These are phyloP conservation scores for Quaeritorhiza haematococci DNA, from an alignment of 371 early-diverging fungal genomes.

Conservation along the genomic window DNA sequence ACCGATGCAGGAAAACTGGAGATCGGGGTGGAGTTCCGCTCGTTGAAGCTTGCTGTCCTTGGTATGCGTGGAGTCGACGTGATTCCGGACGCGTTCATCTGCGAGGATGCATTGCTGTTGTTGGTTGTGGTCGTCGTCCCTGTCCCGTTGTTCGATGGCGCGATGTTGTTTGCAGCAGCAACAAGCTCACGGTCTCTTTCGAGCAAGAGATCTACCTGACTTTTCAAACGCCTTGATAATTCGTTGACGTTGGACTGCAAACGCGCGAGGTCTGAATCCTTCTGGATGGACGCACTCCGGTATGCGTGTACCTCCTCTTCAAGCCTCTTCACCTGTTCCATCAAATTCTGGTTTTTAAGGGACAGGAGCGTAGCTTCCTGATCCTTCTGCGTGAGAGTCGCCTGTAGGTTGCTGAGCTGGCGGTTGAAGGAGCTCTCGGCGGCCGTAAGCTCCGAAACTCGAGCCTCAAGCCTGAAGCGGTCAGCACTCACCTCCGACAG, in stretches of 20 bases:
- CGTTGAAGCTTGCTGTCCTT: no score
- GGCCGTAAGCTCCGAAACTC: constrained; percentile 30
- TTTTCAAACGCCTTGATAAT: constrained; percentile 19
- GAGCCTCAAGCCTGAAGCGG: constrained; percentile 29
- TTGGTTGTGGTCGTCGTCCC: background rate
- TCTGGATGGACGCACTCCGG: constrained; percentile 5
- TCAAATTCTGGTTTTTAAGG: constrained; percentile 26
- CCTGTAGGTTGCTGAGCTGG: constrained; percentile 24
- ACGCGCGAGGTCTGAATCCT: constrained; percentile 26
- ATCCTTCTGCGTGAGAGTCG: constrained; percentile 26
- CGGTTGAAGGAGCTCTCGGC: constrained; percentile 21
- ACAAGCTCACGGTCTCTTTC: constrained; percentile 1
- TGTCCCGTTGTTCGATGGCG: no score
- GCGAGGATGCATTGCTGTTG: no score
- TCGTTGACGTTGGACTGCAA: constrained; percentile 29
- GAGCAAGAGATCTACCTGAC: constrained; percentile 29
- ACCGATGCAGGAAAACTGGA: no score
- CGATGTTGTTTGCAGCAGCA: background rate
- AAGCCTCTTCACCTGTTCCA: constrained; percentile 27
- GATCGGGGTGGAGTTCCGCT: no score
- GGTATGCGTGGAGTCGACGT: no score
- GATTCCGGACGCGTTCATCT: no score
- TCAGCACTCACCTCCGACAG: constrained; percentile 27
- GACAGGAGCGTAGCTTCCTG: constrained; percentile 23
- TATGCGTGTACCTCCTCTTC: constrained; percentile 30